Evolutionary conservation across 768 basidiomycete species (phyloP).

Genomic region (Mycena kentingensis): DNA sequence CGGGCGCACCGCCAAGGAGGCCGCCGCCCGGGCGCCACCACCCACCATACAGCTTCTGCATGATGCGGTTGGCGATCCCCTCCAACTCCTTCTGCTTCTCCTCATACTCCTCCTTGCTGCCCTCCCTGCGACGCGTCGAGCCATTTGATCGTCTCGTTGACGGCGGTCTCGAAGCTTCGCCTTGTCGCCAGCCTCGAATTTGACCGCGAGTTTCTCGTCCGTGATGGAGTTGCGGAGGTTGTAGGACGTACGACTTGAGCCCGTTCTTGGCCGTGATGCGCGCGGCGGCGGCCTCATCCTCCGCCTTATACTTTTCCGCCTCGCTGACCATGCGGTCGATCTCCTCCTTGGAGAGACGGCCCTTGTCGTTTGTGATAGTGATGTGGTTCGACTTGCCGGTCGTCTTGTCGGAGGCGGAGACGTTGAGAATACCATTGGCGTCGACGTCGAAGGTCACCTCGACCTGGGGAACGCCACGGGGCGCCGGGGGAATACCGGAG

Average conservation of each 20-base stretch:
- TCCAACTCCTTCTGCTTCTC: conserved; percentile 74
- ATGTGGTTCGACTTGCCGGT: too few relatives aligned
- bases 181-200: too few relatives aligned
- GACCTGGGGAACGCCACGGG: not conserved
- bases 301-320: too few relatives aligned
- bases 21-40: too few relatives aligned
- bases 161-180: conserved; percentile 55
- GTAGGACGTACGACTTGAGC: conserved; percentile 75
- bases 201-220: conserved; percentile 65
- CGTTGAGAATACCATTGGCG: not conserved
- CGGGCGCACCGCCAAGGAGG: conserved; percentile 5
- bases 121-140: conserved; percentile 68
- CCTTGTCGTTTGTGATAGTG: too few relatives aligned
- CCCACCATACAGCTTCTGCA: conserved; percentile 53
- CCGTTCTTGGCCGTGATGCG: conserved; percentile 69
- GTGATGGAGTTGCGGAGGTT: conserved; percentile 75
- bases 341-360: too few relatives aligned
- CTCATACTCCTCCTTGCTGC: too few relatives aligned
- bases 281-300: conserved; percentile 62
- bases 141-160: conserved; percentile 63
- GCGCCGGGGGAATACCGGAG: too few relatives aligned
- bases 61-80: conserved; percentile 46
- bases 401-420: not conserved
- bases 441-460: not conserved
- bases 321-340: too few relatives aligned